Percentiles rank a stretch among this genome's conserved stretches.
These are phyloP conservation scores for Auriculariales sp. DNA, from an alignment of 768 basidiomycete species.

Conservation along the genomic window DNA sequence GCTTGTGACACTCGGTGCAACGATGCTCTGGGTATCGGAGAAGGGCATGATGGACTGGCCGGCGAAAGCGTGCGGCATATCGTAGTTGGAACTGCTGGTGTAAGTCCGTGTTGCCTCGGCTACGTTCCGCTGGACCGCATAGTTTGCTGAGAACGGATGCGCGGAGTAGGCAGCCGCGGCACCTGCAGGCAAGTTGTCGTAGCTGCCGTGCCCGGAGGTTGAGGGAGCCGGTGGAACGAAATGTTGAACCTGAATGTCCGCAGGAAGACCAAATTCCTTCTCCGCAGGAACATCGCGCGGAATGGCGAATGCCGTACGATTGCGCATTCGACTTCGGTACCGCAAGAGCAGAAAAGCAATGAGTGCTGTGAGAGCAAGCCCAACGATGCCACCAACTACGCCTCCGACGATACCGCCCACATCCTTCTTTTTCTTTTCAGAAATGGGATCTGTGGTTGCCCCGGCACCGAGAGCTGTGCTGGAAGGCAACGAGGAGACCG, in stretches of 20 bases:
- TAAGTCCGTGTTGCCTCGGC: neutral
- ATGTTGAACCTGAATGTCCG: neutral
- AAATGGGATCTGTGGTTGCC: too few relatives aligned
- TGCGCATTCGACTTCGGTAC: neutral
- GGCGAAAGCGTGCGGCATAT: neutral
- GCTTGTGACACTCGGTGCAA: neutral
- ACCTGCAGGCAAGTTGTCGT: neutral
- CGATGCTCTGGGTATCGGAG: neutral
- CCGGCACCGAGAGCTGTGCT: too few relatives aligned
- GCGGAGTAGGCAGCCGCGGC: neutral
- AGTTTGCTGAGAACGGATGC: neutral
- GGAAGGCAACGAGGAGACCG: too few relatives aligned
- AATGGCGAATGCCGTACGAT: neutral
- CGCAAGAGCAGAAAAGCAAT: neutral
- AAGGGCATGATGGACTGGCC: neutral
- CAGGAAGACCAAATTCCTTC: neutral
- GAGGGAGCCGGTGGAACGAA: neutral
- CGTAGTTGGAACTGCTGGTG: neutral
- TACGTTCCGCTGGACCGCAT: neutral
- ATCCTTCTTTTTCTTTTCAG: neutral
- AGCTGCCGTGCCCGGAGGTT: neutral
- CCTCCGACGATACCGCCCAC: neutral
- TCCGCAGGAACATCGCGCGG: neutral
- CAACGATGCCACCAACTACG: neutral
- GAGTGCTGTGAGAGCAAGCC: neutral